A percentile compares a stretch with the other conserved stretches of the same genome.
These are phyloP conservation scores for Aeminium ludgeri DNA, from an alignment of 495 filamentous ascomycete genomes.

Conservation along the genomic window DNA sequence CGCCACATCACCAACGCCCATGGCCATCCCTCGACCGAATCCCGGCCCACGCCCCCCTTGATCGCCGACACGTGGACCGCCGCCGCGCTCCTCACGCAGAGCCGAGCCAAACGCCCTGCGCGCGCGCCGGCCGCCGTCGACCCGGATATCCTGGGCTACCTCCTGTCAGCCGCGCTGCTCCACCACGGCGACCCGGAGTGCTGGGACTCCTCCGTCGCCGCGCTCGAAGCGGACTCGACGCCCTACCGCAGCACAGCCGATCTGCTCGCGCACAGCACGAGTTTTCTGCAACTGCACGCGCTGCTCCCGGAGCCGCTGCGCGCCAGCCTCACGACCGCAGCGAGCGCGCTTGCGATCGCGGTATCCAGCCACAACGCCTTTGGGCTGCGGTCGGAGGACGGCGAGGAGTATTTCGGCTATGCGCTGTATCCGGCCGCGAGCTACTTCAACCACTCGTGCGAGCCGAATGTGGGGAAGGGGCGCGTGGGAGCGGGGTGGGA, in stretches of 20 bases:
- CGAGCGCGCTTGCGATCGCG: not conserved
- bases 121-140: no score
- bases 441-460: conserved; percentile 26
- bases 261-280: conserved; percentile 16
- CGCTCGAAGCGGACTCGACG: conserved; percentile 13
- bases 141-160: conserved; percentile 17
- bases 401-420: conserved; percentile 26
- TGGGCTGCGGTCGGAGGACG: conserved; percentile 24
- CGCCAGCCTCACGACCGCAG: conserved; percentile 11
- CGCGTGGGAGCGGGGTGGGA: conserved; percentile 21
- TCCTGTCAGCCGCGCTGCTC: conserved; percentile 19
- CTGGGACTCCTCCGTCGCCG: conserved; percentile 5
- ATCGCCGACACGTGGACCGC: no score
- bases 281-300: conserved; percentile 21
- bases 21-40: not conserved
- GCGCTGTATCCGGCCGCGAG: conserved; percentile 22
- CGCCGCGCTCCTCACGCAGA: no score
- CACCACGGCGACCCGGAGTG: conserved; percentile 4
- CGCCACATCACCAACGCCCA: conserved; percentile 1
- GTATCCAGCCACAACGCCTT: conserved; percentile 24
- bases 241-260: conserved; percentile 19
- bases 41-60: no score
- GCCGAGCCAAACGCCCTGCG: no score
- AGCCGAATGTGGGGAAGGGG: conserved; percentile 23
- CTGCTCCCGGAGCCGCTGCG: conserved; percentile 17